phyloP scores from a whole-genome alignment of 2,329 filamentous ascomycete genomes.

The Penicillium freii region DNA sequence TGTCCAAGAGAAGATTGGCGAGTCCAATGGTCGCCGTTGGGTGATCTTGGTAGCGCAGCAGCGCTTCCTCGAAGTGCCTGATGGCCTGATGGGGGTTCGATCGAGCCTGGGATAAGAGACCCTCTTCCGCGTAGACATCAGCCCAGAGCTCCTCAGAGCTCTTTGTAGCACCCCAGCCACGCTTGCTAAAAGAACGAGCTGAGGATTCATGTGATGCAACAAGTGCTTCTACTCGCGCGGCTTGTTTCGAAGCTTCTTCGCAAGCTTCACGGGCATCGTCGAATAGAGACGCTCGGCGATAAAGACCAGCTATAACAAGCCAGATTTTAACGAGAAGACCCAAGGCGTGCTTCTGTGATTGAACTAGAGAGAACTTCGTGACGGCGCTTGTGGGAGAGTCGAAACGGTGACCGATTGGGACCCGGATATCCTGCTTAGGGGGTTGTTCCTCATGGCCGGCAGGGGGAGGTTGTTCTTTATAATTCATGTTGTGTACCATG shows the following conservation, averaged over 20 bases:
- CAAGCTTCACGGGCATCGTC: slow-evolving; percentile 79
- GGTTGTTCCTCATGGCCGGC: slow-evolving; percentile 45
- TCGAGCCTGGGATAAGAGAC: slow-evolving; percentile 63
- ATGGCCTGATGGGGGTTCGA: slow-evolving; percentile 67
- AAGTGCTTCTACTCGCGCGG: slow-evolving; percentile 68
- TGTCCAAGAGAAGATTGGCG: slow-evolving; percentile 80
- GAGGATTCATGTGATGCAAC: slow-evolving; percentile 61
- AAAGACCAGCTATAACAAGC: slow-evolving; percentile 86
- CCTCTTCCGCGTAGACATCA: slow-evolving; percentile 78
- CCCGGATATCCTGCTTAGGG: slow-evolving; percentile 41
- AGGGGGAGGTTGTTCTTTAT: slow-evolving; percentile 35
- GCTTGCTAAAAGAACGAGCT: slow-evolving; percentile 59
- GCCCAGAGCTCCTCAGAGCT: slow-evolving; percentile 81
- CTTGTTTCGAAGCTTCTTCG: slow-evolving; percentile 75
- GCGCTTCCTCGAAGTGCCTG: slow-evolving; percentile 74
- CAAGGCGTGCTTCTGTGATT: slow-evolving; percentile 56
- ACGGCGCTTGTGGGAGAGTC: slow-evolving; percentile 43
- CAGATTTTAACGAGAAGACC: slow-evolving; percentile 73
- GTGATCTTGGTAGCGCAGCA: slow-evolving; percentile 78
- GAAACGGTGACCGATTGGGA: slow-evolving; percentile 38
- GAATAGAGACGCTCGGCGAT: slow-evolving; percentile 74
- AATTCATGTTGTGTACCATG: slow-evolving; percentile 40
- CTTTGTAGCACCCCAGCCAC: slow-evolving; percentile 76
- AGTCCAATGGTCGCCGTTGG: slow-evolving; percentile 75
- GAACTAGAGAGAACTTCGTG: slow-evolving; percentile 51